Base-by-base conservation (phyloP, 441 rosid species). In the Monsonia emarginata region DNA sequence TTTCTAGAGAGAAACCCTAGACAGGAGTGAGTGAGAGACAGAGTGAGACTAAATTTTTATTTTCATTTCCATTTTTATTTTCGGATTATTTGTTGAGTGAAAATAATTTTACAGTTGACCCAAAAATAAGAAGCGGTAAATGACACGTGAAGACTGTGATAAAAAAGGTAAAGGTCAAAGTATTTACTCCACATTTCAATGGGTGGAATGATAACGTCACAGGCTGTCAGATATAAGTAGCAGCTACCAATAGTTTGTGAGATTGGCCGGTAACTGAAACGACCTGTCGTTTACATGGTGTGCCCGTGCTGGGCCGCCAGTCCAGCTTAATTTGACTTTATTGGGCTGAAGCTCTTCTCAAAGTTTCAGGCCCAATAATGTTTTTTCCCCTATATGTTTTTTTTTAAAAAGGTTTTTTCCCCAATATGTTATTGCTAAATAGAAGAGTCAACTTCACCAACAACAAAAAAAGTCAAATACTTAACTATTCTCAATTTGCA, bases 1-100 rank as follows among this genome's bases (percentile, higher is more conserved):
- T 48, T 48, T 48, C 9, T 48, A 22, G 59, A 54, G 59, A 54
- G 59, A 54, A 54, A 54, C 59, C 59, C 59, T 54, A 54, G 59
- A 54, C 28, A 54, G 30, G 59, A 54, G 59, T 54, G 59, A 54
- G 4, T 0, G 52, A 2, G 27, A 54, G 50, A 42, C 18, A 54
- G 50, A 42, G 50, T 42, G 5, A 24, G 7, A 22, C 6, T 10
- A 9, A 22, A 25, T 22, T 52, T 52, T 19, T 48, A 16, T 44
- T 44, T 11, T 11, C 1, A 5, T 5, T 34, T 34, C 40, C 9
- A 0, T 3, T 38, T 44, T 44, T 44, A 14, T 46, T 46, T 46
- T 16, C 54, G 54, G 54, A 16, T 46, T 46, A 4, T 4, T 52
- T 21, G 7, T 18, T 52, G 10, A 19, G 26, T 52, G 58, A 52